Conservation (phyloP, 164 flowering plant genomes). For the Piper betle region DNA sequence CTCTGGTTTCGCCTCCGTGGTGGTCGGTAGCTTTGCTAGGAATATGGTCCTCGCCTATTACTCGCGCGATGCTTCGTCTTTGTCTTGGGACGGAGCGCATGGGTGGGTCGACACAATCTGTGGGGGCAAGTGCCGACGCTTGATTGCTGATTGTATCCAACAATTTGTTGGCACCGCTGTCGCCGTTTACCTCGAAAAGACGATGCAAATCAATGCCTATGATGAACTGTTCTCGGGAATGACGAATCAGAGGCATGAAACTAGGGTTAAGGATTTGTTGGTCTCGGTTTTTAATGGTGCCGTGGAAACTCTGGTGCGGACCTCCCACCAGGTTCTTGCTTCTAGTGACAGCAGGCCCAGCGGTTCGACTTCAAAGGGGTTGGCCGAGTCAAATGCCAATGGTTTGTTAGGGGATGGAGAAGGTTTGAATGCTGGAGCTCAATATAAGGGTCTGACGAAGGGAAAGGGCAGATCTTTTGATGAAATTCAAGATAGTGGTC, state of each 20-base stretch:
- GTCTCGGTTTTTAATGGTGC: slow-evolving; percentile 59
- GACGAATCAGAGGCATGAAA: slow-evolving; percentile 74
- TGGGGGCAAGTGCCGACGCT: slow-evolving; percentile 26
- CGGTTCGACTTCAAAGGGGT: background rate
- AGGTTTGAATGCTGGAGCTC: background rate
- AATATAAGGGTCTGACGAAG: background rate
- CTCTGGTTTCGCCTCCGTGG: slow-evolving; percentile 73
- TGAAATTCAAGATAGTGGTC: slow-evolving; percentile 18
- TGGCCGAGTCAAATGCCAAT: background rate
- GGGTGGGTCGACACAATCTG: slow-evolving; percentile 39
- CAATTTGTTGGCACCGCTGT: slow-evolving; percentile 72
- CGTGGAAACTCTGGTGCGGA: slow-evolving; percentile 51
- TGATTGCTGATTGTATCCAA: slow-evolving; percentile 59
- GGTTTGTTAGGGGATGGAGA: background rate
- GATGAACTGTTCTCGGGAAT: slow-evolving; percentile 70
- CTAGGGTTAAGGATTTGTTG: slow-evolving; percentile 40
- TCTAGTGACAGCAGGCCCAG: slow-evolving; percentile 7
- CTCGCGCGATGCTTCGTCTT: slow-evolving; percentile 11
- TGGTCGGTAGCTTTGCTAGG: slow-evolving; percentile 90
- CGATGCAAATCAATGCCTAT: slow-evolving; percentile 61
- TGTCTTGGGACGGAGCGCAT: slow-evolving; percentile 11
- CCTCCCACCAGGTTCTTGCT: slow-evolving; percentile 62
- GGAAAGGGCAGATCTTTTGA: slow-evolving; percentile 2
- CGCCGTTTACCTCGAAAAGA: slow-evolving; percentile 76
- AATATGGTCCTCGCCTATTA: slow-evolving; percentile 60